Evolutionary conservation across 129 eudicot genomes (phyloP).

Genomic region (Ambrosia artemisiifolia): DNA sequence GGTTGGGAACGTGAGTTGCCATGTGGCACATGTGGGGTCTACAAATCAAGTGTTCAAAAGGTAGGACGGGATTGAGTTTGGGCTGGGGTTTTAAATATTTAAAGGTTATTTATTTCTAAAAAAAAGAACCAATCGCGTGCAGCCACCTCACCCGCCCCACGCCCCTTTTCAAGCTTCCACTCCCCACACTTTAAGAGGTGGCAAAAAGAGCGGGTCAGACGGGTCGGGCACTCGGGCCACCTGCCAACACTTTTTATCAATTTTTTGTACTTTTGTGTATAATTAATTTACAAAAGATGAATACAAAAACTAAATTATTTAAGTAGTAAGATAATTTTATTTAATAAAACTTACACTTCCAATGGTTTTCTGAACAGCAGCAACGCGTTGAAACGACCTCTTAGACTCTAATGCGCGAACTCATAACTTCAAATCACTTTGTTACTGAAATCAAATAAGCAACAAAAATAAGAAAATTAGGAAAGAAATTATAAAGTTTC

Average conservation of each 20-base stretch:
- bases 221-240: neutral
- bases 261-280: neutral
- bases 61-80: too few species aligned
- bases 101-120: too few species aligned
- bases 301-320: neutral
- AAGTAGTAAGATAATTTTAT: neutral
- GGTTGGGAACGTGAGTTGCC: too few species aligned
- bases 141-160: too few species aligned
- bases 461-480: neutral
- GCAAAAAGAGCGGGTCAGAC: neutral
- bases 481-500: conserved; percentile 23
- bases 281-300: neutral
- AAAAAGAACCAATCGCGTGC: too few species aligned
- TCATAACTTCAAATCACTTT: conserved; percentile 95
- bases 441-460: conserved; percentile 51
- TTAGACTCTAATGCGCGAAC: conserved; percentile 93
- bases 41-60: too few species aligned
- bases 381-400: conserved; percentile 99
- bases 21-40: too few species aligned
- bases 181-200: too few species aligned
- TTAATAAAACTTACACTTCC: conserved; percentile 62
- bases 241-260: neutral
- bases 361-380: conserved; percentile 87
- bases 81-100: too few species aligned
- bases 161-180: too few species aligned